phyloP scores from a whole-genome alignment of 2,329 filamentous ascomycete genomes.

The Hortaea werneckii region DNA sequence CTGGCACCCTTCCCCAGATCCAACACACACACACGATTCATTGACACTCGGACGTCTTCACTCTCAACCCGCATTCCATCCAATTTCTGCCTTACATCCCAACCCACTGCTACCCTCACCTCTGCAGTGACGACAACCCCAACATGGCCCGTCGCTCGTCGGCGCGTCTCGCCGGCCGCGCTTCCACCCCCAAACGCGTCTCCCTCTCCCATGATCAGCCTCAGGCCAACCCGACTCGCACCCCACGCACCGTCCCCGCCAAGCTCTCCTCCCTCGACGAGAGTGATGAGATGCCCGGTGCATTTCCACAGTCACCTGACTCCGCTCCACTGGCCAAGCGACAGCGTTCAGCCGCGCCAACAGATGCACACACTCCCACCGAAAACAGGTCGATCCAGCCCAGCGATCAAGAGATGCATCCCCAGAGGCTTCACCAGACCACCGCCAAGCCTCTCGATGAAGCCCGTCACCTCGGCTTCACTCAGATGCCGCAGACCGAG shows the following conservation, averaged over 20 bases:
- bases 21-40: too few relatives aligned
- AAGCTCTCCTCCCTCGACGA: conserved; percentile 38
- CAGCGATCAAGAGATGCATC: conserved; percentile 77
- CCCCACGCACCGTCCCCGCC: conserved; percentile 23
- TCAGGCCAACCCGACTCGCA: conserved; percentile 7
- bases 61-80: too few relatives aligned
- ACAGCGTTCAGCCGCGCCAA: neutral
- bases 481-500: conserved; percentile 51
- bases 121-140: neutral
- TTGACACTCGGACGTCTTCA: too few relatives aligned
- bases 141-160: conserved; percentile 25
- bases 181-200: conserved; percentile 24
- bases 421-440: conserved; percentile 65
- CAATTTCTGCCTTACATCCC: too few relatives aligned
- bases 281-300: conserved; percentile 30
- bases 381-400: conserved; percentile 59
- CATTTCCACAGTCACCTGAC: conserved; percentile 21
- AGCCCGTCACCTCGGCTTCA: conserved; percentile 72
- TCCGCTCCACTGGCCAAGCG: conserved; percentile 11
- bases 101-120: too few relatives aligned
- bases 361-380: conserved; percentile 44
- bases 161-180: conserved; percentile 21
- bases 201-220: conserved; percentile 24
- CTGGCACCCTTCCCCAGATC: too few relatives aligned
- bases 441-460: conserved; percentile 70